These are phyloP conservation scores for Sporothrix curviconia DNA, from an alignment of 2,329 filamentous ascomycete genomes.

Conservation along the genomic window DNA sequence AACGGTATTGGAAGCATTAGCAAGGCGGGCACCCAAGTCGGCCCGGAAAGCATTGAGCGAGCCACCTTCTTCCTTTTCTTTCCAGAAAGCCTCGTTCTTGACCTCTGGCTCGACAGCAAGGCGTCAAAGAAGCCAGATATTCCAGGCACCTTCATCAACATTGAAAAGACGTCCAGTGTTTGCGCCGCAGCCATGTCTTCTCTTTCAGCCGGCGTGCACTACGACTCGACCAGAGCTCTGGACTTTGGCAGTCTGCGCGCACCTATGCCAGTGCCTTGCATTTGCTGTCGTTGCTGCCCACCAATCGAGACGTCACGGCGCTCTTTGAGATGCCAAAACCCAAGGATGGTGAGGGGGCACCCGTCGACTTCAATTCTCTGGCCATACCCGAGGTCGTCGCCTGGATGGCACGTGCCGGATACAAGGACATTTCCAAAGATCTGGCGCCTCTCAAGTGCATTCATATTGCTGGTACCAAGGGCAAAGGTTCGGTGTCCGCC, in stretches of 20 bases:
- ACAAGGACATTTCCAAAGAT: slow-evolving; percentile 45
- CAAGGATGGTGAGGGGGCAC: slow-evolving; percentile 26
- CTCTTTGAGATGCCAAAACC: slow-evolving; percentile 36
- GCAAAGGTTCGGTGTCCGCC: slow-evolving; percentile 67
- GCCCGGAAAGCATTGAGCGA: too few species aligned
- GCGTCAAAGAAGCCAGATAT: too few species aligned
- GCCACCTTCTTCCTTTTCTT: too few species aligned
- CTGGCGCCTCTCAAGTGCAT: slow-evolving; percentile 58
- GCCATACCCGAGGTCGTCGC: slow-evolving; percentile 77
- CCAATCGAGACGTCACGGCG: slow-evolving; percentile 62
- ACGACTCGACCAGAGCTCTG: neutral
- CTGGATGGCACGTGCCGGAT: slow-evolving; percentile 70
- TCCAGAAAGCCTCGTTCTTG: too few species aligned
- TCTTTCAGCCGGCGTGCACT: neutral
- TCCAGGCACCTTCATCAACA: too few species aligned
- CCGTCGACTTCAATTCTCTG: slow-evolving; percentile 57
- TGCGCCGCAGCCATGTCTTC: slow-evolving; percentile 2
- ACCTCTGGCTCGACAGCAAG: too few species aligned
- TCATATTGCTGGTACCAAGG: slow-evolving; percentile 70
- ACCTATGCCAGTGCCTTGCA: slow-evolving; percentile 61
- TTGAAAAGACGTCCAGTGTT: too few species aligned
- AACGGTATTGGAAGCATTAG: too few species aligned
- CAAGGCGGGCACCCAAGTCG: too few species aligned
- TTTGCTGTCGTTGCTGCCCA: slow-evolving; percentile 69
- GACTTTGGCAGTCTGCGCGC: slow-evolving; percentile 26